phyloP scores from a whole-genome alignment of 495 filamentous ascomycete genomes.

The Apodospora peruviana region DNA sequence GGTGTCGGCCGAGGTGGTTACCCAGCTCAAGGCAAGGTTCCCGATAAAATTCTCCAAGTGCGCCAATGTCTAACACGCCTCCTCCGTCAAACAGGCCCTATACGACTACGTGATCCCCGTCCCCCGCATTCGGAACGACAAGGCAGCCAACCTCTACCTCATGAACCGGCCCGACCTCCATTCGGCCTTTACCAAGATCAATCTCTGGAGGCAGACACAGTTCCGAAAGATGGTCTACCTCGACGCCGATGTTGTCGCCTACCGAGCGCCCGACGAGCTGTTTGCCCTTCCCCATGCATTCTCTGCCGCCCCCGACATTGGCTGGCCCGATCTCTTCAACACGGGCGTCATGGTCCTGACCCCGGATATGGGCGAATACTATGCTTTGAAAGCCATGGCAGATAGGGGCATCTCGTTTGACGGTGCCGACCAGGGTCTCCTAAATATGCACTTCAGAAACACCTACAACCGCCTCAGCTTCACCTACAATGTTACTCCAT shows the following conservation, averaged over 20 bases:
- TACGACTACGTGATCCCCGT: slow-evolving; percentile 91
- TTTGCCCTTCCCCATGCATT: slow-evolving; percentile 72
- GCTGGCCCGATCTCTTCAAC: slow-evolving; percentile 99
- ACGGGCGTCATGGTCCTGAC: slow-evolving; percentile 88
- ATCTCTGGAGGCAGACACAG: slow-evolving; percentile 86
- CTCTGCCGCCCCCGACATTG: slow-evolving; percentile 89
- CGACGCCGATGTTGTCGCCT: slow-evolving; percentile 82
- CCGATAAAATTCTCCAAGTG: neutral
- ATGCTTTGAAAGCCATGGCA: slow-evolving; percentile 75
- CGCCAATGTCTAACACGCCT: slow-evolving; percentile 3
- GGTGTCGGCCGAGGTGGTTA: slow-evolving; percentile 64
- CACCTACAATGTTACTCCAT: slow-evolving; percentile 93
- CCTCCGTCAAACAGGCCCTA: slow-evolving; percentile 50
- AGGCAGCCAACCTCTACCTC: slow-evolving; percentile 76
- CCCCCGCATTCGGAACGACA: slow-evolving; percentile 64
- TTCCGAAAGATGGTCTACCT: slow-evolving; percentile 88
- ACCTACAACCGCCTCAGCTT: slow-evolving; percentile 85
- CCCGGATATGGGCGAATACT: slow-evolving; percentile 83
- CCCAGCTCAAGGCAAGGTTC: slow-evolving; percentile 62
- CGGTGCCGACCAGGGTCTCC: slow-evolving; percentile 90
- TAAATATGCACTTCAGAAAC: slow-evolving; percentile 89
- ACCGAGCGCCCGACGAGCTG: slow-evolving; percentile 88
- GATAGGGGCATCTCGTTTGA: slow-evolving; percentile 88
- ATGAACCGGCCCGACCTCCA: slow-evolving; percentile 89
- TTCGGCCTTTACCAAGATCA: slow-evolving; percentile 93